These are phyloP conservation scores for Solanum ossicruentum DNA, from an alignment of 257 asterid genomes.

Conservation along the genomic window DNA sequence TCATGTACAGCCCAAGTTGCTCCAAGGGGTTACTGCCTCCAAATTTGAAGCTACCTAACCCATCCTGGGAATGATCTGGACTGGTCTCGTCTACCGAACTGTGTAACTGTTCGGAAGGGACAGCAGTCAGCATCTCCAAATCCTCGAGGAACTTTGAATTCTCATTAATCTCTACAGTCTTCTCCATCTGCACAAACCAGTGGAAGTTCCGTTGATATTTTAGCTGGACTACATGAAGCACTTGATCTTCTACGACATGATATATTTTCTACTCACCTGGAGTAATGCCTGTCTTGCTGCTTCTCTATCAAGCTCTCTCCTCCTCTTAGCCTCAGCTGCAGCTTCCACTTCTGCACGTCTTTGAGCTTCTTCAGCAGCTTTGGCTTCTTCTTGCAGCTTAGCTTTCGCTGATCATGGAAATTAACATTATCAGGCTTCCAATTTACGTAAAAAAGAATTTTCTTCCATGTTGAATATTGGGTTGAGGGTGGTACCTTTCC, in stretches of 20 bases:
- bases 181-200: slow-evolving; percentile 45
- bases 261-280: slow-evolving; percentile 27
- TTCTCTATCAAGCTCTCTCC: slow-evolving; percentile 69
- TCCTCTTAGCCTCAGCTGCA: slow-evolving; percentile 55
- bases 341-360: slow-evolving; percentile 73
- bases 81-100: slow-evolving; percentile 54
- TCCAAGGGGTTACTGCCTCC: slow-evolving; percentile 71
- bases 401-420: slow-evolving; percentile 54
- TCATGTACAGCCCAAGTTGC: slow-evolving; percentile 87
- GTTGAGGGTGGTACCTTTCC: slow-evolving; percentile 33
- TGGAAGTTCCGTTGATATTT: background rate
- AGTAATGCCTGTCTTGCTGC: slow-evolving; percentile 78
- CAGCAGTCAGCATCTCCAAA: slow-evolving; percentile 58
- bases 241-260: background rate
- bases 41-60: slow-evolving; percentile 57
- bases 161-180: slow-evolving; percentile 76
- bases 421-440: background rate
- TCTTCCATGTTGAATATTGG: background rate
- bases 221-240: background rate
- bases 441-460: background rate
- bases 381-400: slow-evolving; percentile 79
- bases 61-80: slow-evolving; percentile 59
- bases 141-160: slow-evolving; percentile 58
- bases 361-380: slow-evolving; percentile 88
- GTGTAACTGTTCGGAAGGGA: slow-evolving; percentile 35